Conservation (phyloP, 352 stramenopile species). For the Thalassiosira exigua region DNA sequence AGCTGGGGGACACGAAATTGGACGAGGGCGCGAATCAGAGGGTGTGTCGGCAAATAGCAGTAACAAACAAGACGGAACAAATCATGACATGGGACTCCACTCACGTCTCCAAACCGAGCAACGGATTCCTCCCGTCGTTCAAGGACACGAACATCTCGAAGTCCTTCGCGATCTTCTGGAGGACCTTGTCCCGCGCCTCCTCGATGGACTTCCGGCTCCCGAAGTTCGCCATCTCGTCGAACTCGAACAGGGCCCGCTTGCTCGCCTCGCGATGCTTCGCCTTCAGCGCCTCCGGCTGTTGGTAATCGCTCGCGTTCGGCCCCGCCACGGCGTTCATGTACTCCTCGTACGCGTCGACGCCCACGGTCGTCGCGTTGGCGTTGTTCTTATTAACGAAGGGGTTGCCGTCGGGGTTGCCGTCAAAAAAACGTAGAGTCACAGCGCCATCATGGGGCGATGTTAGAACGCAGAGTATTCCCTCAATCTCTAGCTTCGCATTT, state of each 20-base stretch:
- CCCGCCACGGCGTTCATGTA: slow-evolving; percentile 92
- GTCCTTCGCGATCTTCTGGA: slow-evolving; percentile 90
- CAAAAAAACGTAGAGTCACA: no score
- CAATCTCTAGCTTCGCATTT: slow-evolving; percentile 94
- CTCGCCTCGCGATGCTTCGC: slow-evolving; percentile 89
- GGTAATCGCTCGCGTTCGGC: slow-evolving; percentile 84
- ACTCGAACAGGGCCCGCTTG: slow-evolving; percentile 88
- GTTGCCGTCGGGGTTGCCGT: slow-evolving; percentile 95
- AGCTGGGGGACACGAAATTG: no score
- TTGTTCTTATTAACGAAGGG: no score
- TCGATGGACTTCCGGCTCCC: slow-evolving; percentile 91
- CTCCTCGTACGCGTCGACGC: slow-evolving; percentile 90
- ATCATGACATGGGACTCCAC: slow-evolving; percentile 34
- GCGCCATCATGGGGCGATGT: no score
- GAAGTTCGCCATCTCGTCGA: slow-evolving; percentile 95
- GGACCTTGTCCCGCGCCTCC: slow-evolving; percentile 87
- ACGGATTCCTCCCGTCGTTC: slow-evolving; percentile 95
- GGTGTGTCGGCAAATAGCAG: no score
- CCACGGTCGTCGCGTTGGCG: slow-evolving; percentile 87
- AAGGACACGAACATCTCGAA: slow-evolving; percentile 91
- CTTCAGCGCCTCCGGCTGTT: slow-evolving; percentile 89
- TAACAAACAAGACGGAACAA: slow-evolving; percentile 11
- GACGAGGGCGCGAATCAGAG: no score
- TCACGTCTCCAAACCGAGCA: slow-evolving; percentile 90
- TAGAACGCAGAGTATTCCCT: no score